Base-by-base conservation (phyloP, 495 filamentous ascomycete species). In the Eremomyces bilateralis region DNA sequence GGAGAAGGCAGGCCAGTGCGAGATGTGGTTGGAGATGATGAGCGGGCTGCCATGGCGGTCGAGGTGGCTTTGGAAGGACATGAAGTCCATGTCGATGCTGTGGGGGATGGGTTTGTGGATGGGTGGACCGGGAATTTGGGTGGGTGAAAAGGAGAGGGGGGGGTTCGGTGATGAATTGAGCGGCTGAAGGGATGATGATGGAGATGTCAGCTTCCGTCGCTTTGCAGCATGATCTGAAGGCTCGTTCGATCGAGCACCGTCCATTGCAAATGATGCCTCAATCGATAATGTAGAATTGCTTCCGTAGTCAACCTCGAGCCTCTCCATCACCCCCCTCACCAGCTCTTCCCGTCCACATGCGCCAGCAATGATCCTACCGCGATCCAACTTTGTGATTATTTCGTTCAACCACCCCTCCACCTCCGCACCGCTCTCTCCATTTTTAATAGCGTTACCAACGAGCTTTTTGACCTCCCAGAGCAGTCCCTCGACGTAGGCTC, bases 291-390 rank as follows among this genome's bases (percentile, higher is more conserved):
- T n/a, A n/a, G n/a, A n/a, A n/a, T n/a, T n/a, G n/a, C n/a, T n/a
- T n/a, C n/a, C n/a, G n/a, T n/a, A n/a, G n/a, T 54, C 45, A 2
- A 43, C 36, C 20, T 60, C 52, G 18, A 75, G 49, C 13, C 61
- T 40, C 1, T 50, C 47, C 11, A 80, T 45, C 1, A 71, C 47
- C 21, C 42, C 37, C 33, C 78, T 63, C 31, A 85, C 63, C 46
- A 70, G 59, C n/a, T 45, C 51, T 38, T 65, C 64, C n/a, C 76
- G 66, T 2, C 64, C 50, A 2, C 71, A 69, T 0, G 70, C 78
- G 0, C 84, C 88, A 16, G 80, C 65, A 50, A 92, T 71, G 31
- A 92, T 85, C 31, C 88, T 46, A 0, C 80, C 76, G 49, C 72
- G 73, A 42, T 97, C 88, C 0, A 92, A 63, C 2, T 60, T 53